Conservation (phyloP, 345 rosid genomes). For the Passiflora organensis region DNA sequence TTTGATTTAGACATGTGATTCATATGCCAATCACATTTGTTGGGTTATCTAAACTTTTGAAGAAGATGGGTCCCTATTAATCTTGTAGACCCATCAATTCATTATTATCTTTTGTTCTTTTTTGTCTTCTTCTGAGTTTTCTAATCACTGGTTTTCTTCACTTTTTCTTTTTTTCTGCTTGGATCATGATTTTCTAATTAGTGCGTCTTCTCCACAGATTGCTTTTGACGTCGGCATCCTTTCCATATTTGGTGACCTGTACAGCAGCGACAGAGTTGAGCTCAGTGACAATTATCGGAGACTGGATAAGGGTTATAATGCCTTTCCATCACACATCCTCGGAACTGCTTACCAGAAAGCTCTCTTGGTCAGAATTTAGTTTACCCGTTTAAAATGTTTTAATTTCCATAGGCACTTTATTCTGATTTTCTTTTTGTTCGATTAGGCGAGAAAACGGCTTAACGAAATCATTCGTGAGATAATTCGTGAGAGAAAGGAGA, state of each 20-base stretch:
- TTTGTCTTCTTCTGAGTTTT: neutral
- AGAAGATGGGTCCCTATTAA: neutral
- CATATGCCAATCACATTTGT: too few relatives aligned
- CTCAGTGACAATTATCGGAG: conserved; percentile 23
- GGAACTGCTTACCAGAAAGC: conserved; percentile 30
- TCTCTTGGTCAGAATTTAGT: conserved; percentile 9
- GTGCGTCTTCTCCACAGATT: conserved; percentile 16
- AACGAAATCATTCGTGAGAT: conserved; percentile 22
- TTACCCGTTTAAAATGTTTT: neutral
- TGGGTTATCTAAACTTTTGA: neutral
- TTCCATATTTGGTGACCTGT: conserved; percentile 38
- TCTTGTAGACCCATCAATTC: neutral
- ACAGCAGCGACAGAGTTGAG: conserved; percentile 25
- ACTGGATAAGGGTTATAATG: conserved; percentile 33
- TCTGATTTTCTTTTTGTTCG: too few relatives aligned
- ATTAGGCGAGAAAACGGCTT: conserved; percentile 35
- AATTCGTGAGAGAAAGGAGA: conserved; percentile 32
- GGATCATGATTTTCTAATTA: neutral
- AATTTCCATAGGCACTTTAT: too few relatives aligned
- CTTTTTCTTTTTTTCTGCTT: neutral
- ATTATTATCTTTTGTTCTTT: neutral
- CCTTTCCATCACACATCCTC: conserved; percentile 21
- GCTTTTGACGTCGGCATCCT: conserved; percentile 40
- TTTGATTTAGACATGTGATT: too few relatives aligned
- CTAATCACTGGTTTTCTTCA: too few relatives aligned